phyloP scores from a whole-genome alignment of 164 flowering plant genomes.

The Aristolochia contorta region DNA sequence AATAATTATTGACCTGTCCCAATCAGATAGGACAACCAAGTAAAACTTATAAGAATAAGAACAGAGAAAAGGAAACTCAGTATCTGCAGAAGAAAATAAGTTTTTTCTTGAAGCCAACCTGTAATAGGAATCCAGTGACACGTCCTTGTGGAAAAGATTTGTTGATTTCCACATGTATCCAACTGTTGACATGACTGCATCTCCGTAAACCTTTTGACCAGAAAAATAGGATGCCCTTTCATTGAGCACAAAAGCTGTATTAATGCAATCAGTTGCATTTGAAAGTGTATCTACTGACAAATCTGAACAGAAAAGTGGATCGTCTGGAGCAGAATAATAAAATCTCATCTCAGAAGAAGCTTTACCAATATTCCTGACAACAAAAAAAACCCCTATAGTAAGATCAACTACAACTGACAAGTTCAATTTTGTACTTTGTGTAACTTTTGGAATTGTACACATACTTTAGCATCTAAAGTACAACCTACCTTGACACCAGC shows the following conservation, averaged over 20 bases:
- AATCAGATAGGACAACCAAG: background rate
- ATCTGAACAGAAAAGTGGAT: conserved; percentile 14
- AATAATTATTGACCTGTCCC: background rate
- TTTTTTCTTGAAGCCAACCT: conserved; percentile 38
- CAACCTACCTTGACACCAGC: conserved; percentile 60
- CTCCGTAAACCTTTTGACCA: conserved; percentile 65
- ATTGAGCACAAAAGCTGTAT: conserved; percentile 33
- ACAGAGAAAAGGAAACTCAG: no score
- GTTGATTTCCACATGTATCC: conserved; percentile 70
- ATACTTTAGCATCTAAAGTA: background rate
- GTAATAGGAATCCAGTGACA: conserved; percentile 56
- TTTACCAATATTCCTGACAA: conserved; percentile 66
- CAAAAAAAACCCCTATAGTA: background rate
- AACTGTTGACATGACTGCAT: conserved; percentile 67
- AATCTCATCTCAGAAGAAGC: conserved; percentile 80
- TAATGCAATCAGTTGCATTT: conserved; percentile 14
- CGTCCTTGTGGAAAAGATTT: conserved; percentile 57
- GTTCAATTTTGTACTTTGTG: no score
- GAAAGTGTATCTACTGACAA: conserved; percentile 16
- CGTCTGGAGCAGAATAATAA: conserved; percentile 45
- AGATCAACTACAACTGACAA: no score
- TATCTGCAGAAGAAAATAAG: no score
- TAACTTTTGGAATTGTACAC: background rate
- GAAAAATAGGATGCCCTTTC: conserved; percentile 66
- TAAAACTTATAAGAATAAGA: background rate